Base-by-base conservation (phyloP, 306 rosid genomes). In the Prinsepia uniflora region DNA sequence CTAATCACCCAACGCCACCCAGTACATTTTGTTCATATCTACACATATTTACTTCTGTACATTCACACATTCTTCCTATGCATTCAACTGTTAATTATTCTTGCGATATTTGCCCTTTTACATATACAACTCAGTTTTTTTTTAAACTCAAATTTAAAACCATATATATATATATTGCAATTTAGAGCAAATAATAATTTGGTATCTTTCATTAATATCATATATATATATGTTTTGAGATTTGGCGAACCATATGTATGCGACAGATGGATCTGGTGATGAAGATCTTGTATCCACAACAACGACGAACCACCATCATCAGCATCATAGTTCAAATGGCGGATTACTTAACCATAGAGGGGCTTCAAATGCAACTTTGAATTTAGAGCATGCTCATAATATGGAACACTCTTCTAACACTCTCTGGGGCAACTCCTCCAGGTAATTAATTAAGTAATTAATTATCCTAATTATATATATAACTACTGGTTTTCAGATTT, bases 231-330 rank as follows among this genome's bases (percentile, higher is more conserved):
- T 24, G 30, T 24, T 24, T 24, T 24, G 30, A 0, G 30, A 0
- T 24, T 24, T 24, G 30, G 30, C 30, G n/a, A n/a, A n/a, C n/a
- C n/a, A 24, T 24, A 24, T 72, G 6, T 15, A 62, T 48, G 61
- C 14, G 42, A 74, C 78, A 88, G 96, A 92, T 79, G 98, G 86
- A 47, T 81, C 86, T 42, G 88, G 87, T 65, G 98, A 89, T 72
- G 98, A 88, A 75, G 91, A 87, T 79, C 82, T 83, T 78, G 76
- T 83, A 83, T 75, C 86, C 68, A 71, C 85, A 70, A 69, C 88
- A 74, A 73, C 81, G 65, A 68, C 82, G 11, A 39, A 59, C 52
- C 50, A 45, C 65, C 61, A 48, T 30, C 68, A 49, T 52, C n/a
- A 59, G 48, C 65, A 68, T 77, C 90, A 83, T 64, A 85, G 80